Percentiles rank a stretch among this genome's conserved stretches.
Conservation (phyloP, 192 early-diverging fungal species). For the Coemansia furcata region DNA sequence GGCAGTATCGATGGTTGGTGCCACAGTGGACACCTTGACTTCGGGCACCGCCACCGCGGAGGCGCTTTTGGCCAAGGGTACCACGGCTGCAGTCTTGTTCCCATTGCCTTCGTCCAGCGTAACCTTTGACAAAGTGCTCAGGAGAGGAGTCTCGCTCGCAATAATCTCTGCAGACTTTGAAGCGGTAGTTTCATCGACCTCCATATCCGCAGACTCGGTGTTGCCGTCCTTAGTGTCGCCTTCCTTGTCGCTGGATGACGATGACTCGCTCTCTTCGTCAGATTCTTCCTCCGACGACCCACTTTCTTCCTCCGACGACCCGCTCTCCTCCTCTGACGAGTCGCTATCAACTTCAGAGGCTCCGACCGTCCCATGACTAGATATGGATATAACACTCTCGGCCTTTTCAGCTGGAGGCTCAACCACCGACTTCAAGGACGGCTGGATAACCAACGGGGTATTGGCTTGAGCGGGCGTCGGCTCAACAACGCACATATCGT, state of each 20-base stretch:
- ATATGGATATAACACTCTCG: background rate
- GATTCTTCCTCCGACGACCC: conserved; percentile 10
- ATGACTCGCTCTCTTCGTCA: conserved; percentile 3
- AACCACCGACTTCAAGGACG: background rate
- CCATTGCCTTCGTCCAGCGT: background rate
- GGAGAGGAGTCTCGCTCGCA: background rate
- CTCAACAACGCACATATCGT: background rate
- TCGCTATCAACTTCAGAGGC: background rate
- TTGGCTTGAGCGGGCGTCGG: background rate
- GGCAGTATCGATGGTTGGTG: background rate
- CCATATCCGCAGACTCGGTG: background rate
- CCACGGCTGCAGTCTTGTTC: background rate
- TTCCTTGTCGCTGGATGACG: conserved; percentile 7
- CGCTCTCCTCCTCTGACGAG: background rate
- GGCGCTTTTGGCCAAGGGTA: background rate
- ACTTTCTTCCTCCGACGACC: background rate
- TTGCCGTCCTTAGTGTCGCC: background rate
- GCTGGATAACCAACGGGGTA: background rate
- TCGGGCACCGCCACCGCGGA: background rate
- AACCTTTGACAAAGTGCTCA: background rate
- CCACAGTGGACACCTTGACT: background rate
- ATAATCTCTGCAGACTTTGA: background rate
- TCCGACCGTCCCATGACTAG: background rate
- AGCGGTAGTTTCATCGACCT: background rate
- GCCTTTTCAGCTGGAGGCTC: background rate